phyloP scores from a whole-genome alignment of 2,329 filamentous ascomycete species.

The Xylaria sp. region DNA sequence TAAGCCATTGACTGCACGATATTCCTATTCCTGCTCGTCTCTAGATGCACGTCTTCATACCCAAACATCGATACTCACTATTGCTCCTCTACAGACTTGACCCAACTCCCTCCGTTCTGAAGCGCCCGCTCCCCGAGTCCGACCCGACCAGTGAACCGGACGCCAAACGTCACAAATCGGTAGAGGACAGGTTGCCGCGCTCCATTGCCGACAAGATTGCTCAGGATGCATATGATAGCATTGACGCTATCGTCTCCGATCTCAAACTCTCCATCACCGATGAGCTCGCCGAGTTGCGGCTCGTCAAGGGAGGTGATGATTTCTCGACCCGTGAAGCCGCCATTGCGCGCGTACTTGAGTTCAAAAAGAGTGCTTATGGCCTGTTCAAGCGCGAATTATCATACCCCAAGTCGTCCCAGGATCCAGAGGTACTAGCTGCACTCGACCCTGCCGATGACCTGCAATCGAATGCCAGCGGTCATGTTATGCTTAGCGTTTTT shows the following conservation, averaged over 20 bases:
- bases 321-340: constrained; percentile 50
- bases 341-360: constrained; percentile 61
- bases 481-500: constrained; percentile 78
- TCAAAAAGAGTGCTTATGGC: constrained; percentile 71
- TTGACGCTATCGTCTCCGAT: constrained; percentile 74
- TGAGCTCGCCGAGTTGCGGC: constrained; percentile 59
- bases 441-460: constrained; percentile 55
- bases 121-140: constrained; percentile 61
- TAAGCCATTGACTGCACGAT: constrained; percentile 11
- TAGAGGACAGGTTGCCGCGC: constrained; percentile 53
- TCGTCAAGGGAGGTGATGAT: constrained; percentile 40
- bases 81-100: constrained; percentile 60
- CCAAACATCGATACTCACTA: constrained; percentile 20
- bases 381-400: constrained; percentile 71
- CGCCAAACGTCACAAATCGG: constrained; percentile 70
- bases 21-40: constrained; percentile 6
- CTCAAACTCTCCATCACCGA: constrained; percentile 61
- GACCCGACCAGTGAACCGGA: constrained; percentile 62
- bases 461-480: constrained; percentile 55
- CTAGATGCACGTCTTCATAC: constrained; percentile 1
- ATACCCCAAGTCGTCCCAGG: constrained; percentile 56
- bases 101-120: constrained; percentile 64
- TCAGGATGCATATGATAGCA: constrained; percentile 64
- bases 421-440: constrained; percentile 52
- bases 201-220: constrained; percentile 67